Evolutionary conservation across 805 yeast genomes (phyloP).

Genomic region (Kuraishia ogatae): DNA sequence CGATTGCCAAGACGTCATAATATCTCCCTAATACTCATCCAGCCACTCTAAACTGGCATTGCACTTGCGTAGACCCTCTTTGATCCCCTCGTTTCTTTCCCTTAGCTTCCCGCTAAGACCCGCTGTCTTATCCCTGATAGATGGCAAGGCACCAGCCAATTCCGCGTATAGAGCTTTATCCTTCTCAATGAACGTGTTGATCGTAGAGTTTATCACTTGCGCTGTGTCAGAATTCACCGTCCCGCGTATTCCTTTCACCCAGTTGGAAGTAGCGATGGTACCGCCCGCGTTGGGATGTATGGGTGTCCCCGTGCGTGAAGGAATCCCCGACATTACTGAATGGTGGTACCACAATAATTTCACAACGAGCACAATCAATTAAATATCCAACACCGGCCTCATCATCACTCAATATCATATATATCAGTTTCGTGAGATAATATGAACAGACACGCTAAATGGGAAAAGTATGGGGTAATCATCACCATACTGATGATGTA

Average conservation of each 20-base stretch:
- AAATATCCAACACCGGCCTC: too few relatives aligned
- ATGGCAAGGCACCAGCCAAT: not conserved
- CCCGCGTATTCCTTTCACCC: not conserved
- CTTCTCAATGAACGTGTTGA: not conserved
- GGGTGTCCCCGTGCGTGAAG: not conserved
- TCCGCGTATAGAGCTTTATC: not conserved
- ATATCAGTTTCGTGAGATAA: too few relatives aligned
- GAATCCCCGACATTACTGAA: not conserved
- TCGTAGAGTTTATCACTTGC: not conserved
- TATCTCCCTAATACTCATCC: not conserved
- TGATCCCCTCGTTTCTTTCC: constrained; percentile 1
- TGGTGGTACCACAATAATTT: not conserved
- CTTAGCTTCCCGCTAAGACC: not conserved
- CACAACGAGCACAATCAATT: too few relatives aligned
- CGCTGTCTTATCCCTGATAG: not conserved
- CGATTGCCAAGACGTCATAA: too few relatives aligned
- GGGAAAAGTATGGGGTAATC: too few relatives aligned
- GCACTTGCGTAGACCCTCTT: not conserved
- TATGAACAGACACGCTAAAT: too few relatives aligned
- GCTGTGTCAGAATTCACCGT: not conserved
- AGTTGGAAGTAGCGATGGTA: not conserved
- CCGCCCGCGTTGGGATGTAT: not conserved
- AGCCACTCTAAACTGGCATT: not conserved
- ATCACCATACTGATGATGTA: too few relatives aligned
- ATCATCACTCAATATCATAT: too few relatives aligned